Percentiles rank a stretch among this genome's conserved stretches.
Conservation (phyloP, 1,284 basidiomycete genomes). For the Papiliotrema terrestris region DNA sequence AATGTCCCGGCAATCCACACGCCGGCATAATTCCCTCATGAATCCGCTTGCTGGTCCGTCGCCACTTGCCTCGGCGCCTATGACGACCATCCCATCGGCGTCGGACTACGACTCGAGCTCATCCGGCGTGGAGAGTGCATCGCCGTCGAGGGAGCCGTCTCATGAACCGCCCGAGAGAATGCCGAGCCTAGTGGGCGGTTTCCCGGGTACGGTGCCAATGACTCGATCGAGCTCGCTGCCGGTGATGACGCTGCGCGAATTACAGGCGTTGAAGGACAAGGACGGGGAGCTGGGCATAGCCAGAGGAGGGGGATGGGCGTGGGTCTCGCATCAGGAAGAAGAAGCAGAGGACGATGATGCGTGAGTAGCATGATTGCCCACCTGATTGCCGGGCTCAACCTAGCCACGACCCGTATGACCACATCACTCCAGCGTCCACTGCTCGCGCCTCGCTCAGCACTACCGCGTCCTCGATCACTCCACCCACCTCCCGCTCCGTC, state of each 20-base stretch:
- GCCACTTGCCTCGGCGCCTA: slow-evolving; percentile 24
- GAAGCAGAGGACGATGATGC: slow-evolving; percentile 11
- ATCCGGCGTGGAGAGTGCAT: neutral
- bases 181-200: slow-evolving; percentile 1
- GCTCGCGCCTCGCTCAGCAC: neutral
- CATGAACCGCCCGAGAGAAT: neutral
- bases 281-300: slow-evolving; percentile 38
- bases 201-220: slow-evolving; percentile 27
- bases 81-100: slow-evolving; percentile 28
- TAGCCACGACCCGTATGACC: neutral
- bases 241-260: slow-evolving; percentile 31
- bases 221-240: slow-evolving; percentile 35
- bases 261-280: slow-evolving; percentile 33
- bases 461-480: neutral
- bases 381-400: neutral
- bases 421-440: neutral
- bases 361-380: slow-evolving; percentile 1
- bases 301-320: slow-evolving; percentile 33
- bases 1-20: neutral
- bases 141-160: slow-evolving; percentile 11
- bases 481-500: neutral
- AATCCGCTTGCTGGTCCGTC: slow-evolving; percentile 14
- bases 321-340: slow-evolving; percentile 25
- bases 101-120: slow-evolving; percentile 16
- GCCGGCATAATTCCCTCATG: slow-evolving; percentile 12